Evolutionary conservation across 148 eudicot genomes (phyloP).

Genomic region (Silene conica): DNA sequence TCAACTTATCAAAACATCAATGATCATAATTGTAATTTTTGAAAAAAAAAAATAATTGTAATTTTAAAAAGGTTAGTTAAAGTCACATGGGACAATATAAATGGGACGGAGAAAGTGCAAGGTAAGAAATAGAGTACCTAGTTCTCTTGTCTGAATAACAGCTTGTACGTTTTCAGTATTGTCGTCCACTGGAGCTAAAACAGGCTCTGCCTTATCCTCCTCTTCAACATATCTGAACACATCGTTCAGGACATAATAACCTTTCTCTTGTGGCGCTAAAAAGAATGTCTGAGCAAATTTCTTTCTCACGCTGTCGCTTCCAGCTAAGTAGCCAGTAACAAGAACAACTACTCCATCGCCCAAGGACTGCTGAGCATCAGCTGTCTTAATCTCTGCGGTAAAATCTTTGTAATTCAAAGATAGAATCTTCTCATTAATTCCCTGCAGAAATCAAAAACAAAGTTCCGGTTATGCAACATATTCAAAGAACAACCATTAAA

Average conservation of each 20-base stretch:
- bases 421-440: slow-evolving; percentile 63
- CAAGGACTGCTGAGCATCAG: slow-evolving; percentile 80
- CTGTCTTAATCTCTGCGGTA: slow-evolving; percentile 64
- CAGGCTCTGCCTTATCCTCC: slow-evolving; percentile 21
- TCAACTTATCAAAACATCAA: neutral
- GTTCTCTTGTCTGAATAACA: slow-evolving; percentile 32
- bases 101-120: neutral
- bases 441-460: slow-evolving; percentile 37
- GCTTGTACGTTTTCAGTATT: slow-evolving; percentile 43
- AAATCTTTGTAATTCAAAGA: slow-evolving; percentile 55
- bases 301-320: slow-evolving; percentile 38
- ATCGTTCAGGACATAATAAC: slow-evolving; percentile 84
- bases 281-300: slow-evolving; percentile 58
- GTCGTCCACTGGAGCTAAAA: slow-evolving; percentile 31
- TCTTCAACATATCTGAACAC: slow-evolving; percentile 62
- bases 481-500: neutral
- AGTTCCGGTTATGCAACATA: neutral
- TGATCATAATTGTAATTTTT: neutral
- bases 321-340: slow-evolving; percentile 63
- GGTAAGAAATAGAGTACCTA: slow-evolving; percentile 20
- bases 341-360: slow-evolving; percentile 72
- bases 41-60: too few species aligned
- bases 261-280: slow-evolving; percentile 89
- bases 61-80: neutral
- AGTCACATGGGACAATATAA: neutral